phyloP scores from a whole-genome alignment of 106 monocot species.

The Alisma plantagoaquatica region DNA sequence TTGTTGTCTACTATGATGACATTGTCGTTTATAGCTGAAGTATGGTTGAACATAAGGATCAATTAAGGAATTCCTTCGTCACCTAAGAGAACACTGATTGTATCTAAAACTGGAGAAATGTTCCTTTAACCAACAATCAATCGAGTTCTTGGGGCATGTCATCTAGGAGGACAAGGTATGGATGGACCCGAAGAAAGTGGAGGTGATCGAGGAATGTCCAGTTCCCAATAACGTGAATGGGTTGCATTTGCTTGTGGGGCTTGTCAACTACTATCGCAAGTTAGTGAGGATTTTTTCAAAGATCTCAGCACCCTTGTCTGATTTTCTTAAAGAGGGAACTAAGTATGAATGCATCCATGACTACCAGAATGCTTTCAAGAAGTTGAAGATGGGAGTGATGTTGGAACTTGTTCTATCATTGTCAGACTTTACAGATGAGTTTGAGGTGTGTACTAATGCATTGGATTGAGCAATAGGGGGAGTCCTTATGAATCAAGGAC shows the following conservation, averaged over 20 bases:
- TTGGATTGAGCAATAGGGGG: not conserved
- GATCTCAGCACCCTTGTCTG: not conserved
- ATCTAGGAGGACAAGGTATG: not conserved
- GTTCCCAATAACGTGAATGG: not conserved
- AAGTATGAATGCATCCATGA: not conserved
- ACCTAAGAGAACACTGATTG: not conserved
- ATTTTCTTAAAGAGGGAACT: not conserved
- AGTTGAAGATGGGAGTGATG: not conserved
- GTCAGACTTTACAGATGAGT: not conserved
- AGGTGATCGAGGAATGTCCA: not conserved
- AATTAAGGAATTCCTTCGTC: not conserved
- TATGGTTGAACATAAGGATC: not conserved
- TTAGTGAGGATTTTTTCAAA: not conserved
- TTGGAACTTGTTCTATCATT: not conserved
- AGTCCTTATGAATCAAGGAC: not conserved
- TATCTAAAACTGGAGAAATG: slow-evolving; percentile 1
- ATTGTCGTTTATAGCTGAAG: not conserved
- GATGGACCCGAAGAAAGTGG: not conserved
- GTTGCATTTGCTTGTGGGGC: not conserved
- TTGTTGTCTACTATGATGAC: slow-evolving; percentile 2
- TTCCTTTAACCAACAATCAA: not conserved
- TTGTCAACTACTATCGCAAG: not conserved
- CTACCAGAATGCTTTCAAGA: not conserved
- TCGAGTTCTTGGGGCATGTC: not conserved
- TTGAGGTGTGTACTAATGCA: slow-evolving; percentile 1